Evolutionary conservation across 192 early-diverging fungal genomes (phyloP), one percentile per base, ranked within the genome.

Genomic region (Lunasporangiospora selenospora): DNA sequence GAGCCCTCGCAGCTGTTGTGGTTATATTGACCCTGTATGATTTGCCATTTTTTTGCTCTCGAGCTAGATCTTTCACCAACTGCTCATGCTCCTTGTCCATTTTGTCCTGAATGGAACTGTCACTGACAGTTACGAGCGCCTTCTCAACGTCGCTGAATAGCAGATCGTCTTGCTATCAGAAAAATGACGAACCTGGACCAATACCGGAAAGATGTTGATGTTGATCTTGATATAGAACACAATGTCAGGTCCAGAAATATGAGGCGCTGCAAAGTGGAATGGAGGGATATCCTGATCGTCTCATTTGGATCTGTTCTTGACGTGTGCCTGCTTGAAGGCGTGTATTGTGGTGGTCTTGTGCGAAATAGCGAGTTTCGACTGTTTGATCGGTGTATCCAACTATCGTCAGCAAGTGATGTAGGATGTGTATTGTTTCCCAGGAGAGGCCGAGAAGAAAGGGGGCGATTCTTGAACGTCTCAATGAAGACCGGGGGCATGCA

Each of bases 161-260:
- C n/a, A n/a, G n/a, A n/a, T n/a, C n/a, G n/a, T n/a, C n/a, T n/a
- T n/a, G n/a, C n/a, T n/a, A n/a, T n/a, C n/a, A n/a, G n/a, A n/a
- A n/a, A n/a, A n/a, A n/a, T n/a, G n/a, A n/a, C 24, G 7, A 47
- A n/a, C n/a, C 24, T 21, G 53, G 2, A 55, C 52, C 6, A 65
- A 65, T 3, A 48, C 19, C 3, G 52, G 33, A 21, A 40, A 40
- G n/a, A 32, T 34, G 7, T 57, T 33, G 15, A 23, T 47, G 13
- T 32, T 33, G 23, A 66, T 66, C 41, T 29, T 42, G 34, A 67
- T 23, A 15, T 36, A 58, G 24, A 67, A 67, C 0, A 67, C 26
- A 31, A 67, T 53, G 34, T 67, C 65, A n/a, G 65, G 65, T 43
- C 65, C 56, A n/a, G 56, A 59, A 21, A 59, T 37, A 53, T 58